Conservation (phyloP, 176 grass and related monocot genomes). For the Guadua angustifolia region DNA sequence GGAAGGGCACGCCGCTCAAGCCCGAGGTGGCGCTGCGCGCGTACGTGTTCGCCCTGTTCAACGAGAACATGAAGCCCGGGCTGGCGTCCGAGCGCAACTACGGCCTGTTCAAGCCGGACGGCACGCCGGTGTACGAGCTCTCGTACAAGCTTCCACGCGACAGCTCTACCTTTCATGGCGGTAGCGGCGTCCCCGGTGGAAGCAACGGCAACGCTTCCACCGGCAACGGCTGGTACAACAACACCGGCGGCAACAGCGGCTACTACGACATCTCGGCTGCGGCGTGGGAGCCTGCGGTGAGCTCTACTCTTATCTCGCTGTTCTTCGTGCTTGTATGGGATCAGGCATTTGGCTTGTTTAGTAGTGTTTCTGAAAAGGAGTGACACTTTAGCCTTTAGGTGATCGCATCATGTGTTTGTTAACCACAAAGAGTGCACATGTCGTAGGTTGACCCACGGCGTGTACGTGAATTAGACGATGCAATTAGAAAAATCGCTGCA, state of each 20-base stretch:
- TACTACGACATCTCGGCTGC: constrained; percentile 46
- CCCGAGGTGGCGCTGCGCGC: constrained; percentile 55
- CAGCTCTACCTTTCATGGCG: constrained; percentile 32
- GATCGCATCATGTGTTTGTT: constrained; percentile 37
- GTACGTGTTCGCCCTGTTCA: constrained; percentile 84
- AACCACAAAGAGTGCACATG: not conserved
- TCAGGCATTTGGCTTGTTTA: constrained; percentile 1
- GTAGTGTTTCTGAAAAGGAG: not conserved
- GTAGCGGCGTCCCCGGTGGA: constrained; percentile 15
- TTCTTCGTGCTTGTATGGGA: not conserved
- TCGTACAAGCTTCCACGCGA: constrained; percentile 47
- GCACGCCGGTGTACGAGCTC: constrained; percentile 65
- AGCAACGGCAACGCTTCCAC: not conserved
- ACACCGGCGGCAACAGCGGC: constrained; percentile 28
- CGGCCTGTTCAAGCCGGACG: constrained; percentile 72
- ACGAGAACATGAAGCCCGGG: constrained; percentile 75
- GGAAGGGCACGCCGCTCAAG: constrained; percentile 71
- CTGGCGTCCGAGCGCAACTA: constrained; percentile 74
- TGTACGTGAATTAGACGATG: not conserved
- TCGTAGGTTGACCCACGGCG: constrained; percentile 41
- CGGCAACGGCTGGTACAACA: not conserved
- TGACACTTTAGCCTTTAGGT: constrained; percentile 15
- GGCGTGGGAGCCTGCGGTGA: constrained; percentile 10
- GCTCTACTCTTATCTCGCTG: not conserved
- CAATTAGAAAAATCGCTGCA: constrained; percentile 4